Percentiles rank a stretch among this genome's conserved stretches.
Conservation (phyloP, 1,284 basidiomycete genomes). For the Ceratobasidium sp. region DNA sequence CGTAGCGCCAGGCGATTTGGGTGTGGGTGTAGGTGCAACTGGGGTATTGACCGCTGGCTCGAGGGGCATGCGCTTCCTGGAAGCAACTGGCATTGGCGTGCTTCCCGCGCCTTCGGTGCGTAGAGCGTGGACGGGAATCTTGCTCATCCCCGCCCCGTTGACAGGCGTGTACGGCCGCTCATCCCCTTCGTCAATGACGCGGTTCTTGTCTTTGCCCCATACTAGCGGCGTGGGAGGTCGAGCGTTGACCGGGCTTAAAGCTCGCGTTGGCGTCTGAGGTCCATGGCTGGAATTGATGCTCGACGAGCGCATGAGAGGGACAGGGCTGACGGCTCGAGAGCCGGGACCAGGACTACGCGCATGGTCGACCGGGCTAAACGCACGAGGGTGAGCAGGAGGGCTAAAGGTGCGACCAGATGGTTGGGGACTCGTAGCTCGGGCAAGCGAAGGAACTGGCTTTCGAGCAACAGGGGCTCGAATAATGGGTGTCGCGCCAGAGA, state of each 20-base stretch:
- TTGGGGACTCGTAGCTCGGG: conserved; percentile 20
- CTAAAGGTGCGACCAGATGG: conserved; percentile 15
- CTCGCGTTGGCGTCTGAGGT: neutral
- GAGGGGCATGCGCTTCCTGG: conserved; percentile 25
- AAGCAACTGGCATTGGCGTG: conserved; percentile 28
- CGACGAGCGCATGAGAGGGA: conserved; percentile 15
- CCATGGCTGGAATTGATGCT: conserved; percentile 10
- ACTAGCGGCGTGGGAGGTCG: conserved; percentile 17
- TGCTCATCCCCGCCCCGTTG: neutral
- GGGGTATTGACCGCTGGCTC: conserved; percentile 21
- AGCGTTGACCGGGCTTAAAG: conserved; percentile 13
- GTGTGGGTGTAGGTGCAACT: conserved; percentile 2
- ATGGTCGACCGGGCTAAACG: conserved; percentile 33
- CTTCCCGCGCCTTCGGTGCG: conserved; percentile 25
- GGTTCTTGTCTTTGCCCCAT: conserved; percentile 2
- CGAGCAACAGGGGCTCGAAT: conserved; percentile 31
- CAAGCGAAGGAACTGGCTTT: conserved; percentile 31
- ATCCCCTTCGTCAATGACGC: neutral
- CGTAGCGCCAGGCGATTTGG: conserved; percentile 48
- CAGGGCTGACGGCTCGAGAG: conserved; percentile 12
- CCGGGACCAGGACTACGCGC: conserved; percentile 5
- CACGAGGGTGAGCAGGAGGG: conserved; percentile 6
- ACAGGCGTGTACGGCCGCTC: conserved; percentile 13
- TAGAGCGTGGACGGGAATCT: neutral
- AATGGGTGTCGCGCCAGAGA: neutral